A percentile compares a stretch with the other conserved stretches of the same genome.
These are phyloP conservation scores for Debaryomyces robertsiae DNA, from an alignment of 1,139 yeast species.

Conservation along the genomic window DNA sequence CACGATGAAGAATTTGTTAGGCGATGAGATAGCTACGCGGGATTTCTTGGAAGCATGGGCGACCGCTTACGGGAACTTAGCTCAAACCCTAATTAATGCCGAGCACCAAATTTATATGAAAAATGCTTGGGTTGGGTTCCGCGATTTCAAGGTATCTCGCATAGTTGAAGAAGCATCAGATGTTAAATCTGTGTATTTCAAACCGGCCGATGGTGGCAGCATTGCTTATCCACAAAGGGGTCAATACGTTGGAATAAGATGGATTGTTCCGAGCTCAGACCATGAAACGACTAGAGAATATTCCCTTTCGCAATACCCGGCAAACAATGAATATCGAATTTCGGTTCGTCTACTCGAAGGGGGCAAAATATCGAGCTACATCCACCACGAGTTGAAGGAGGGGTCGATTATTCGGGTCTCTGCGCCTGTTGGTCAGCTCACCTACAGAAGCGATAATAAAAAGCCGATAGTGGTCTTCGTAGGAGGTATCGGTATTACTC, in stretches of 20 bases:
- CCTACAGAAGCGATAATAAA: constrained; percentile 29
- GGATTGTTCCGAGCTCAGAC: constrained; percentile 32
- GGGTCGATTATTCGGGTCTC: constrained; percentile 55
- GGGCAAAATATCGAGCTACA: constrained; percentile 56
- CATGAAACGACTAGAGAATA: constrained; percentile 52
- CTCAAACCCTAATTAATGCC: constrained; percentile 58
- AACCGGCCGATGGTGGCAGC: constrained; percentile 46
- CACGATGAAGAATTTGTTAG: constrained; percentile 58
- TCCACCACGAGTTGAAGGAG: constrained; percentile 51
- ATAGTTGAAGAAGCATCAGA: constrained; percentile 47
- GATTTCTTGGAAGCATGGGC: constrained; percentile 67
- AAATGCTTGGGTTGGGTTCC: constrained; percentile 59
- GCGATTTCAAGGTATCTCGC: constrained; percentile 49
- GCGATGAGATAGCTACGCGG: constrained; percentile 56
- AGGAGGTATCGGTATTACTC: constrained; percentile 74
- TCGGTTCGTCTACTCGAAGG: constrained; percentile 50
- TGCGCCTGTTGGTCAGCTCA: constrained; percentile 64
- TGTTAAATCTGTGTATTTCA: constrained; percentile 55
- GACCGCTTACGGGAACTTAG: constrained; percentile 65
- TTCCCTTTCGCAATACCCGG: constrained; percentile 44
- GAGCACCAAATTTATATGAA: constrained; percentile 51
- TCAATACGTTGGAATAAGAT: constrained; percentile 61
- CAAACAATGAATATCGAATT: constrained; percentile 47
- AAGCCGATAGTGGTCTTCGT: constrained; percentile 44
- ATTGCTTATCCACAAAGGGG: constrained; percentile 51